These are phyloP conservation scores for Pleurotus cornucopiae DNA, from an alignment of 768 basidiomycete genomes.

Conservation along the genomic window DNA sequence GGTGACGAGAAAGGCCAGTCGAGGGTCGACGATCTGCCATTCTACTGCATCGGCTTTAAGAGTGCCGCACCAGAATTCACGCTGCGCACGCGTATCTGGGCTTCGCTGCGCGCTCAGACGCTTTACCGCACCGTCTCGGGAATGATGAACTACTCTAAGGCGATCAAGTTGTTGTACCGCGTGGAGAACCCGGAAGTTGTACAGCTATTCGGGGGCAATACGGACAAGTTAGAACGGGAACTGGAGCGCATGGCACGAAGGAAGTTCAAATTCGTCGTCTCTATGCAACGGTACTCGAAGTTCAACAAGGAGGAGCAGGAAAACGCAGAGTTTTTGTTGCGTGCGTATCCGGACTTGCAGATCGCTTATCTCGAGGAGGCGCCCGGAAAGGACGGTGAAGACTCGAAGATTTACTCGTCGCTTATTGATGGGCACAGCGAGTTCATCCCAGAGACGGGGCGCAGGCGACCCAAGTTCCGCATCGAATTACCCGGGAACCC, in stretches of 20 bases:
- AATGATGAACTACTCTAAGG: conserved; percentile 99
- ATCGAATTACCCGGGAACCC: conserved; percentile 99
- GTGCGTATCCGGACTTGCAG: conserved; percentile 97
- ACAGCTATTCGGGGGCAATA: conserved; percentile 95
- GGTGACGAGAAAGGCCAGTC: conserved; percentile 76
- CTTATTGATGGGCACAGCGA: conserved; percentile 98
- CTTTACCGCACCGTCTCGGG: conserved; percentile 98
- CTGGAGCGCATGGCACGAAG: conserved; percentile 96
- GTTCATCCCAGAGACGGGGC: conserved; percentile 83
- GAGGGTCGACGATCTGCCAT: conserved; percentile 90
- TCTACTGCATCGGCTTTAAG: conserved; percentile 99
- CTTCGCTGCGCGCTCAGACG: conserved; percentile 96
- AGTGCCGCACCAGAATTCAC: conserved; percentile 98
- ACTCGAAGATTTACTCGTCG: conserved; percentile 91
- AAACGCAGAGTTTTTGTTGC: conserved; percentile 95
- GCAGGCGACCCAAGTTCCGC: conserved; percentile 93
- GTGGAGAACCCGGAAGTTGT: conserved; percentile 99
- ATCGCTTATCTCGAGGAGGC: conserved; percentile 98
- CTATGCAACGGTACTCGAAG: conserved; percentile 99
- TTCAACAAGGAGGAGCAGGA: conserved; percentile 99
- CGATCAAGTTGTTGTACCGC: conserved; percentile 98
- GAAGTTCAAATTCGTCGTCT: conserved; percentile 99
- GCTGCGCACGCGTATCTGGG: conserved; percentile 98
- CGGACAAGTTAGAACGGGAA: conserved; percentile 93
- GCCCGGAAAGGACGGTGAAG: conserved; percentile 89